These are phyloP conservation scores for Diaporthe caulivora DNA, from an alignment of 2,329 filamentous ascomycete genomes.

Conservation along the genomic window DNA sequence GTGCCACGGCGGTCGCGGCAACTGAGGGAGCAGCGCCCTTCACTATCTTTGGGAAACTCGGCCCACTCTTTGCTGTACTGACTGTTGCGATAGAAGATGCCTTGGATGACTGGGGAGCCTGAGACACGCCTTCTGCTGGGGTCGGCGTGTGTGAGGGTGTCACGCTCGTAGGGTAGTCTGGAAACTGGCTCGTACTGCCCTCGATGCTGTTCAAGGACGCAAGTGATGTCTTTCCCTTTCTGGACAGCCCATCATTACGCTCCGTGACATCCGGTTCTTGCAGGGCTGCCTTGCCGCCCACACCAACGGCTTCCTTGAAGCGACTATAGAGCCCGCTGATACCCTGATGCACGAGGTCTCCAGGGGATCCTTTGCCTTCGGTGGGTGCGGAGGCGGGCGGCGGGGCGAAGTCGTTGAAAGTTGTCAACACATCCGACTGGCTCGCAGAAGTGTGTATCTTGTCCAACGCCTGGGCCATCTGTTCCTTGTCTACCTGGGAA, in stretches of 20 bases:
- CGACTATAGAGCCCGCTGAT: conserved; percentile 91
- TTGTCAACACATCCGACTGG: conserved; percentile 85
- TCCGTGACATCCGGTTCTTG: conserved; percentile 55
- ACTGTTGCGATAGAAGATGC: conserved; percentile 61
- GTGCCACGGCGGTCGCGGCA: conserved; percentile 60
- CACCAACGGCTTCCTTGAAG: conserved; percentile 85
- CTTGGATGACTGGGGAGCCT: conserved; percentile 59
- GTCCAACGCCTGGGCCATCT: conserved; percentile 82
- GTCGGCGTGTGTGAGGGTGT: conserved; percentile 24
- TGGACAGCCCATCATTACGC: conserved; percentile 51
- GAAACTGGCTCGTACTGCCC: conserved; percentile 20
- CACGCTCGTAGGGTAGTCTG: conserved; percentile 44
- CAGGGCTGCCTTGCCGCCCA: conserved; percentile 59
- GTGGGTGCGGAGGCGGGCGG: conserved; percentile 70
- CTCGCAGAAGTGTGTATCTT: conserved; percentile 92
- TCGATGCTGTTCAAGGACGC: conserved; percentile 46
- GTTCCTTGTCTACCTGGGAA: conserved; percentile 75
- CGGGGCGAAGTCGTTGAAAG: conserved; percentile 91
- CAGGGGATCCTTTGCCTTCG: conserved; percentile 78
- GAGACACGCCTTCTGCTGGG: conserved; percentile 54
- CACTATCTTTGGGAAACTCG: conserved; percentile 57
- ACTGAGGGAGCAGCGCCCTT: conserved; percentile 57
- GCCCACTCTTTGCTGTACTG: conserved; percentile 56
- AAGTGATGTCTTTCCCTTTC: conserved; percentile 43
- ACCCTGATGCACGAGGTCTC: conserved; percentile 85